Conservation (phyloP, 2,329 filamentous ascomycete genomes). For the Penicillium sp. region DNA sequence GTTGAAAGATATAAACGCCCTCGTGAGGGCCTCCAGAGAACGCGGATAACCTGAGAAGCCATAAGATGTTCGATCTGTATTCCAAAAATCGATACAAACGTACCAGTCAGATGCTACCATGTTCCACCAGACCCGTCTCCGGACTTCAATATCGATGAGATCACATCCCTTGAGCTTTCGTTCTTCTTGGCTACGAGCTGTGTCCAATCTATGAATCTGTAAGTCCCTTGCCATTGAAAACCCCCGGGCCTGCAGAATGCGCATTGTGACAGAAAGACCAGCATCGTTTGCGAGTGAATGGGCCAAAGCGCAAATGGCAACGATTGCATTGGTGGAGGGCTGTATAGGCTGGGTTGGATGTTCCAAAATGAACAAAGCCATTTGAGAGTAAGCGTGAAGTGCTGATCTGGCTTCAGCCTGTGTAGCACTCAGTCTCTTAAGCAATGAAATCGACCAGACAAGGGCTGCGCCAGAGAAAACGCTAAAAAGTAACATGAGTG, state of each 20-base stretch:
- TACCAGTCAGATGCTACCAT: conserved; percentile 30
- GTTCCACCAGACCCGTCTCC: conserved; percentile 26
- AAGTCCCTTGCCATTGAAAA: conserved; percentile 18
- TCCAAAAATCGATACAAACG: background rate
- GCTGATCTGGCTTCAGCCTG: conserved; percentile 13
- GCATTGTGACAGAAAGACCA: conserved; percentile 16
- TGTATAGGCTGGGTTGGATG: conserved; percentile 10
- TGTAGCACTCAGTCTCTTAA: conserved; percentile 15
- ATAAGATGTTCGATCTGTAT: background rate
- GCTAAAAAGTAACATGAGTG: conserved; percentile 17
- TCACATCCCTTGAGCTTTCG: conserved; percentile 16
- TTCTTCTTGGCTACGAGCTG: conserved; percentile 13
- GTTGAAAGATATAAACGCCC: conserved; percentile 22
- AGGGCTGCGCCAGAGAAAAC: conserved; percentile 20
- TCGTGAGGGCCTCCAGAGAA: conserved; percentile 23
- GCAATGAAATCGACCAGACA: conserved; percentile 14
- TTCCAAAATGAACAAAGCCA: conserved; percentile 16
- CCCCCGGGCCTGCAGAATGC: conserved; percentile 17
- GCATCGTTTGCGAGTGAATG: conserved; percentile 20
- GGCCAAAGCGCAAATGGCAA: conserved; percentile 14
- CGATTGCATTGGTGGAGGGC: conserved; percentile 18
- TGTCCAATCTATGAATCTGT: conserved; percentile 18
- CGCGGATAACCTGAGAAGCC: conserved; percentile 17
- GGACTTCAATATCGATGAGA: conserved; percentile 24
- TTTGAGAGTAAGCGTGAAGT: conserved; percentile 13